Conservation (phyloP, 163 green algal genomes). For the Chlorella variabilis region DNA sequence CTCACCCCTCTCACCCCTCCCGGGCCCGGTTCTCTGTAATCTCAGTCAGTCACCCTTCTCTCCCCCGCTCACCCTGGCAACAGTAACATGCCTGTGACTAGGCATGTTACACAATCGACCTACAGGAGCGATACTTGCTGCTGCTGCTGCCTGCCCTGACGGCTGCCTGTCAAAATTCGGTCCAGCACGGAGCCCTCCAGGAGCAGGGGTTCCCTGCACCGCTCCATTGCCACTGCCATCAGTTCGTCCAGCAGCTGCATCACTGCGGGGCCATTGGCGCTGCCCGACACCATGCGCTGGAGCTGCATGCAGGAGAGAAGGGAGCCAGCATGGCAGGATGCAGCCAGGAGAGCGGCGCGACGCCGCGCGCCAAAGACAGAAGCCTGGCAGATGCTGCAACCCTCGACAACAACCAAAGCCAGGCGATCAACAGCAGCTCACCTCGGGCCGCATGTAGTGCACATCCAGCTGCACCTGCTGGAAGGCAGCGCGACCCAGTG, state of each 20-base stretch:
- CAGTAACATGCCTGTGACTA: no score
- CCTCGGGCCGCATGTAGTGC: constrained; percentile 72
- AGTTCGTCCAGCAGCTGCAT: constrained; percentile 80
- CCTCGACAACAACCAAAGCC: no score
- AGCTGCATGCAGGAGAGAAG: constrained; percentile 11
- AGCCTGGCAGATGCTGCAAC: no score
- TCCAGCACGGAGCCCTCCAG: constrained; percentile 80
- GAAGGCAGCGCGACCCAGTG: constrained; percentile 59
- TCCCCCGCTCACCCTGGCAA: no score
- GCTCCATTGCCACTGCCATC: constrained; percentile 71
- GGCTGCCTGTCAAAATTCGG: constrained; percentile 50
- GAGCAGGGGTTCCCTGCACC: constrained; percentile 74
- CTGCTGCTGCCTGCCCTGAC: background rate
- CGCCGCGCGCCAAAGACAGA: background rate
- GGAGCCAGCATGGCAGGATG: background rate
- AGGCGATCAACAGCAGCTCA: constrained; percentile 40
- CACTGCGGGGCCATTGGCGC: background rate
- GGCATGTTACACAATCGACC: no score
- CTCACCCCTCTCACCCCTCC: no score
- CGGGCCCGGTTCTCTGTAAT: no score
- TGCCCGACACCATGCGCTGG: constrained; percentile 25
- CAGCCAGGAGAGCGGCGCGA: no score
- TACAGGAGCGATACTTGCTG: constrained; percentile 21
- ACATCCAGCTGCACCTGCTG: constrained; percentile 89
- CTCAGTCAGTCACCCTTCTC: no score